phyloP scores from a whole-genome alignment of 2,329 filamentous ascomycete species.

The Stagonosporopsis tanaceti region DNA sequence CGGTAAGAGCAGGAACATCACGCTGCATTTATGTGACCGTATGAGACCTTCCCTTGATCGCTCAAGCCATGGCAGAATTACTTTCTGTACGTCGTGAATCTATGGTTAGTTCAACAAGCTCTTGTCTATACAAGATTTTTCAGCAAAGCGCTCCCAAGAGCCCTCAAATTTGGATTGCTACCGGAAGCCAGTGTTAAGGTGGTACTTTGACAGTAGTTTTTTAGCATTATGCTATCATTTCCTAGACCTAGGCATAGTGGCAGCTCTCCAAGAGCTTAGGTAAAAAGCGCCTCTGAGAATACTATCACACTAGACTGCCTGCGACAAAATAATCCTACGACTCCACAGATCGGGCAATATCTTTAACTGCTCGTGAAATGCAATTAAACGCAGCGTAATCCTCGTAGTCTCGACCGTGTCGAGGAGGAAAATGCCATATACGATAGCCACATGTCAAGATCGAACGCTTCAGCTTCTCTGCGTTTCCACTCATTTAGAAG shows the following conservation, averaged over 20 bases:
- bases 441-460: no score
- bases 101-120: not conserved
- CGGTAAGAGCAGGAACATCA: not conserved
- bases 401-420: no score
- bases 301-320: no score
- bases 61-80: conserved; percentile 1
- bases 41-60: not conserved
- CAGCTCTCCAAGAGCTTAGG: not conserved
- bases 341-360: no score
- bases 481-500: no score
- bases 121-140: not conserved
- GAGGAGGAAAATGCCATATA: no score
- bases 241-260: not conserved
- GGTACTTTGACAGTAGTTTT: not conserved
- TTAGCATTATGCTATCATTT: no score
- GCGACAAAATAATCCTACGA: no score
- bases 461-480: no score
- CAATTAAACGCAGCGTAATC: no score
- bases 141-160: no score
- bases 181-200: not conserved
- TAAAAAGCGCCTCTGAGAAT: not conserved
- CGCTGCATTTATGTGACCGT: not conserved
- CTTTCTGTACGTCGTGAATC: conserved; percentile 3
- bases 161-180: conserved; percentile 1
- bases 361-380: no score